Percentiles rank a stretch among this genome's conserved stretches.
Evolutionary conservation across 1,284 basidiomycete species (phyloP).

Genomic region (Apiotrichum porosum): DNA sequence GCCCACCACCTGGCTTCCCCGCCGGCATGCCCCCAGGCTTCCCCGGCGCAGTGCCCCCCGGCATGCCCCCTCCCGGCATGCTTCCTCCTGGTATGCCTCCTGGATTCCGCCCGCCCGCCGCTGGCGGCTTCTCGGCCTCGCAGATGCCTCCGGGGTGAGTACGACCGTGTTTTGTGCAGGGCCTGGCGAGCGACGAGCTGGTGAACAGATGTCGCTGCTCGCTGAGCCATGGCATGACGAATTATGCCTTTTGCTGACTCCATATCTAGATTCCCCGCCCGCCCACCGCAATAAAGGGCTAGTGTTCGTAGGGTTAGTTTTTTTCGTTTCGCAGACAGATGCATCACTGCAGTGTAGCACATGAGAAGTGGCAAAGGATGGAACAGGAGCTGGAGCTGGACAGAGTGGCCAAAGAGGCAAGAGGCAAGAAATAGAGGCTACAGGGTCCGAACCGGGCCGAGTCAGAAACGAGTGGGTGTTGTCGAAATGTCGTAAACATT

Average conservation of each 20-base stretch:
- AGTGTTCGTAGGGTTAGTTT: slow-evolving; percentile 1
- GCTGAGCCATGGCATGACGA: too few relatives aligned
- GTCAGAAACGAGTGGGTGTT: too few relatives aligned
- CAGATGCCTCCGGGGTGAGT: slow-evolving; percentile 75
- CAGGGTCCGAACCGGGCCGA: too few relatives aligned
- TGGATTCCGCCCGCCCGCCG: slow-evolving; percentile 73
- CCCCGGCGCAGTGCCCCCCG: slow-evolving; percentile 36
- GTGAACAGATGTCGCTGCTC: too few relatives aligned
- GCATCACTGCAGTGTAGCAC: slow-evolving; percentile 7
- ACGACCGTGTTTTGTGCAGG: too few relatives aligned
- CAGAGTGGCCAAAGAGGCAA: too few relatives aligned
- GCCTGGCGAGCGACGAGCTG: too few relatives aligned
- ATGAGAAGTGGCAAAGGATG: background rate
- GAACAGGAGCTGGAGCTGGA: too few relatives aligned
- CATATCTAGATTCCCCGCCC: slow-evolving; percentile 14
- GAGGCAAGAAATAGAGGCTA: too few relatives aligned
- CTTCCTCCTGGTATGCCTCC: slow-evolving; percentile 54
- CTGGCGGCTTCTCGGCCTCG: slow-evolving; percentile 51
- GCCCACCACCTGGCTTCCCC: slow-evolving; percentile 56
- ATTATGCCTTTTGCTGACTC: too few relatives aligned
- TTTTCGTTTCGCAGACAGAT: background rate
- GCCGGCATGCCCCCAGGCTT: slow-evolving; percentile 59
- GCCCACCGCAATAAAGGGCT: slow-evolving; percentile 13
- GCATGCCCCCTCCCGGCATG: slow-evolving; percentile 38
- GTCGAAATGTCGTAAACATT: too few relatives aligned